Evolutionary conservation across 495 filamentous ascomycete genomes (phyloP).

Genomic region (Penicillium manginii): DNA sequence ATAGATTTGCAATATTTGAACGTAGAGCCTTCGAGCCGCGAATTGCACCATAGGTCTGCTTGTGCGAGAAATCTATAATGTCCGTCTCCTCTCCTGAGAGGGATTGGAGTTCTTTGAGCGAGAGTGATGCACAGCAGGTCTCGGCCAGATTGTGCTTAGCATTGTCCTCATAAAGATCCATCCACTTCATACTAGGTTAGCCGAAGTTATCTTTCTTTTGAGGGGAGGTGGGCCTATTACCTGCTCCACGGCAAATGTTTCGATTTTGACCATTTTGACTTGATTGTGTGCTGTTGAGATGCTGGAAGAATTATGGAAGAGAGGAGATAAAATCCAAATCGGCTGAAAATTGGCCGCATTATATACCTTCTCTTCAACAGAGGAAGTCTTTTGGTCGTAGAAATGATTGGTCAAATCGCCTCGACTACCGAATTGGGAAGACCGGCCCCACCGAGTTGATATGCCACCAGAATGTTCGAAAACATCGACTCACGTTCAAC

Average conservation of each 20-base stretch:
- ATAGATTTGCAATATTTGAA: slow-evolving; percentile 65
- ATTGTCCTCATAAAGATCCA: slow-evolving; percentile 79
- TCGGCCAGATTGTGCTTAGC: slow-evolving; percentile 83
- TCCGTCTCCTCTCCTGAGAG: slow-evolving; percentile 52
- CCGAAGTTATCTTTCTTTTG: not conserved
- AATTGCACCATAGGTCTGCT: slow-evolving; percentile 71
- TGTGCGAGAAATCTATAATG: slow-evolving; percentile 47
- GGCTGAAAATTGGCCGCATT: not conserved
- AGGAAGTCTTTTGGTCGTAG: not conserved
- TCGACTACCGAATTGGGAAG: slow-evolving; percentile 16
- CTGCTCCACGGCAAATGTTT: slow-evolving; percentile 78
- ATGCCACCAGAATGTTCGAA: too few relatives aligned
- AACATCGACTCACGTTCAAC: too few relatives aligned
- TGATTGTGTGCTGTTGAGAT: not conserved
- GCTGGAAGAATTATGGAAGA: not conserved
- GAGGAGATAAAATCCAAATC: not conserved
- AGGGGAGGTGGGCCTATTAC: slow-evolving; percentile 35
- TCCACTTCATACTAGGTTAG: slow-evolving; percentile 66
- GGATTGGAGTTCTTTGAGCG: slow-evolving; percentile 65
- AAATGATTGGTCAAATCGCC: slow-evolving; percentile 15
- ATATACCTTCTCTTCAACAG: not conserved
- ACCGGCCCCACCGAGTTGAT: not conserved
- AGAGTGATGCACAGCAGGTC: slow-evolving; percentile 82
- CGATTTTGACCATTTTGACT: slow-evolving; percentile 65
- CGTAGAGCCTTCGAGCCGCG: slow-evolving; percentile 65